Evolutionary conservation across 176 grass and related monocot genomes (phyloP).

Genomic region (Musa acuminata): DNA sequence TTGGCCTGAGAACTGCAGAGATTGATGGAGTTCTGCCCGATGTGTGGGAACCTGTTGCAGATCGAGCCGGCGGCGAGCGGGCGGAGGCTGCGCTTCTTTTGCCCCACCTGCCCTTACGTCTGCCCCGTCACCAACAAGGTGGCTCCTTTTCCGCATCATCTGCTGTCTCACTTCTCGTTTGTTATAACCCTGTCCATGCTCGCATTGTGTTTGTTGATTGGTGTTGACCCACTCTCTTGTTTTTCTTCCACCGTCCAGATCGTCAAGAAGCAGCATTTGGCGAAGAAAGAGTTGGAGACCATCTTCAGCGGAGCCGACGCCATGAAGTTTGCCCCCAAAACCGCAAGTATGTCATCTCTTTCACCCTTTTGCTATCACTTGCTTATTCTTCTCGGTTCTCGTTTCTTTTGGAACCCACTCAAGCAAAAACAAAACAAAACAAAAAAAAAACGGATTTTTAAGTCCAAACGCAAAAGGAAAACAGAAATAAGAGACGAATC

Average conservation of each 20-base stretch:
- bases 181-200: neutral
- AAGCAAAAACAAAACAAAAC: neutral
- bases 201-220: slow-evolving; percentile 8
- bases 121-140: slow-evolving; percentile 60
- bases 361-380: neutral
- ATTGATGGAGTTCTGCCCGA: slow-evolving; percentile 75
- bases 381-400: neutral
- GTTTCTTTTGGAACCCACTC: neutral
- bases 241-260: slow-evolving; percentile 30
- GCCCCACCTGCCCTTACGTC: slow-evolving; percentile 65
- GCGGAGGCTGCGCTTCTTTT: slow-evolving; percentile 44
- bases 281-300: slow-evolving; percentile 55
- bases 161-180: neutral
- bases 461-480: too few relatives aligned
- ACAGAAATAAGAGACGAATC: too few relatives aligned
- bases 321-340: slow-evolving; percentile 46
- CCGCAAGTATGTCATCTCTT: slow-evolving; percentile 25
- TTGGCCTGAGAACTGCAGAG: too few relatives aligned
- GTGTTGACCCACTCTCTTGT: neutral
- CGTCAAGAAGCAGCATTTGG: slow-evolving; percentile 43
- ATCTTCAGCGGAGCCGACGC: slow-evolving; percentile 40
- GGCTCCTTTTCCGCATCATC: neutral
- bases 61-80: slow-evolving; percentile 44
- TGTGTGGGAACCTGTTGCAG: slow-evolving; percentile 61
- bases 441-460: too few relatives aligned